Evolutionary conservation across 345 rosid species (phyloP), one percentile per base, ranked within the genome.

Genomic region (Conringia planisiliqua): DNA sequence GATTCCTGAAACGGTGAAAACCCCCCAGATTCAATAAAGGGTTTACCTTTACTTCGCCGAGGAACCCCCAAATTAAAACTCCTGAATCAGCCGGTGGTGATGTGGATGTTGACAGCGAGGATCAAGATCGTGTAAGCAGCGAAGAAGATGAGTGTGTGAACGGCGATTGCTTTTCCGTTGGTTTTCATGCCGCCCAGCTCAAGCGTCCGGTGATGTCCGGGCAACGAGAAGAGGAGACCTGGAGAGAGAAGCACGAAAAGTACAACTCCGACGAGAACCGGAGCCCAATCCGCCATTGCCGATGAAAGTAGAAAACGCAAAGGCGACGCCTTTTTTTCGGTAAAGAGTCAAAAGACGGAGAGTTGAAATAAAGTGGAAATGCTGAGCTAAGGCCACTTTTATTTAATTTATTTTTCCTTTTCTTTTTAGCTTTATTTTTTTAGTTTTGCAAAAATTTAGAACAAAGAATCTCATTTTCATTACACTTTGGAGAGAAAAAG

Each of bases 221-320:
- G 98, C 1, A 95, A 51, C 68, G 87, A 87, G 72, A 88, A 90
- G 57, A 95, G 78, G 40, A 95, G 91, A 2, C 99, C 97, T 5
- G 98, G 98, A 62, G 88, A 85, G 55, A 95, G 90, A 27, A 95
- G 42, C 62, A 95, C 88, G 84, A 95, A 95, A 35, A 95, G 78
- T 30, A 92, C 80, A 58, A 92, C 92, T 5, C 97, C 99, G 40
- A 95, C 78, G 20, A 95, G 4, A 18, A 92, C 91, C 2, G 98
- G 98, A 32, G 93, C 99, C 98, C 99, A 92, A 78, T 95, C 99
- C 16, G 92, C 90, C 97, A 92, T 95, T 71, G 12, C 30, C 14
- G 48, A 26, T 66, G 70, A n/a, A 11, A 11, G 36, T 39, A 36
- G 17, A 54, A 22, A 33, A 71, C 1, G 60, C 9, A 61, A 72